A percentile compares a stretch with the other conserved stretches of the same genome.
Conservation (phyloP, 2,329 filamentous ascomycete genomes). For the Arthrobotrys sinensis region DNA sequence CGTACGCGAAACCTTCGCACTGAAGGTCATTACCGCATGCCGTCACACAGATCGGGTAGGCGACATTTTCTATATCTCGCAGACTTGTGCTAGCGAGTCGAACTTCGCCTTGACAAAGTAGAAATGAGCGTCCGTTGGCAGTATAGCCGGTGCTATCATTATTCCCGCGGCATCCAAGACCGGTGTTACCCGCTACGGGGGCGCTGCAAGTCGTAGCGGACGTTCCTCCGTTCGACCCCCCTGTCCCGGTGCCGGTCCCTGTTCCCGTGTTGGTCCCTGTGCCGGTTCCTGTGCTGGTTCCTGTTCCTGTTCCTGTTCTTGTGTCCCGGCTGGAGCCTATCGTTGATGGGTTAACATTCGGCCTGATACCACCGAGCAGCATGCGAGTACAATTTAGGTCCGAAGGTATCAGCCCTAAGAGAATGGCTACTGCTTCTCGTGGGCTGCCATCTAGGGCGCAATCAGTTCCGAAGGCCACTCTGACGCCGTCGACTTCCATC, state of each 20-base stretch:
- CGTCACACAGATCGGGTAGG: neutral
- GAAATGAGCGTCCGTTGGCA: constrained; percentile 10
- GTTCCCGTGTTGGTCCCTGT: neutral
- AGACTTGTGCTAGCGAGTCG: neutral
- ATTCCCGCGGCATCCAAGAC: neutral
- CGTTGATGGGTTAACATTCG: constrained; percentile 3
- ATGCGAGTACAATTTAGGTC: neutral
- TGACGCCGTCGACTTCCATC: constrained; percentile 1
- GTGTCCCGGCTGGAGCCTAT: neutral
- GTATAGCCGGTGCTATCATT: neutral
- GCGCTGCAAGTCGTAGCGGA: neutral
- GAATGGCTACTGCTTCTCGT: neutral
- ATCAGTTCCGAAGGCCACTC: neutral
- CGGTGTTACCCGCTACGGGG: neutral
- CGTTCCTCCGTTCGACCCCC: neutral
- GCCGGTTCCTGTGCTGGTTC: neutral
- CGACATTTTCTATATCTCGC: neutral
- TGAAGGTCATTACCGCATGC: neutral
- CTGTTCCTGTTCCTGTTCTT: neutral
- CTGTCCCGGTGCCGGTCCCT: neutral
- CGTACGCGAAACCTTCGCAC: constrained; percentile 11
- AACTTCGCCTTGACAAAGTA: constrained; percentile 21
- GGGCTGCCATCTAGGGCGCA: neutral
- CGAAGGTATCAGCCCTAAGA: neutral
- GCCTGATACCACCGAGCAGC: neutral